Evolutionary conservation across 2,329 filamentous ascomycete species (phyloP), one percentile per base, ranked within the genome.

Genomic region (Calonectria honghensis): DNA sequence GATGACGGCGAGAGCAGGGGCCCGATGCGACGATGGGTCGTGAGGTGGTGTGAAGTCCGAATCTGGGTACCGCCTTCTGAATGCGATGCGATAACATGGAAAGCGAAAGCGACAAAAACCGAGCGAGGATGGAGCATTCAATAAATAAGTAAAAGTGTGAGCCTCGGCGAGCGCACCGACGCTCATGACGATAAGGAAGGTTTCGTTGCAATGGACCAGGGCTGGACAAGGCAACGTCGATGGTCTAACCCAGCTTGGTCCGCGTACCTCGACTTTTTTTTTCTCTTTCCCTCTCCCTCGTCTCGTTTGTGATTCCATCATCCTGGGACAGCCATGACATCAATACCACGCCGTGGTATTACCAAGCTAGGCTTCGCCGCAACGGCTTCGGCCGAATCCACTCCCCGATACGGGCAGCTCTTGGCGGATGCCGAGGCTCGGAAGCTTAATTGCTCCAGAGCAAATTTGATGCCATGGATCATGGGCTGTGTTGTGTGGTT

Each of bases 81-180:
- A 48, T 51, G 1, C 37, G 29, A 16, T 51, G 70, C n/a, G 35
- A 31, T n/a, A 35, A 35, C 29, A 59, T 66, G 14, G 66, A 61
- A 37, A 69, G 57, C 13, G 51, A 50, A 52, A 41, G 16, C 27
- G 27, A 29, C 9, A 45, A 16, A 13, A 50, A 11, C 1, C 6
- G 5, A 52, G 41, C 50, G 67, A 67, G 67, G 67, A 35, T 10
- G 16, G 59, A 66, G 51, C 27, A 54, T 54, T 73, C 67, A 73
- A 63, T 27, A 41, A 41, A 41, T 11, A 27, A 70, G 41, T 41
- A 70, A 24, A 70, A 70, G 16, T 16, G 32, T 10, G 13, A 61
- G 50, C n/a, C 72, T 73, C 72, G 72, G 66, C 66, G 67, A 67
- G 51, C 32, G 61, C 67, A 65, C 67, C 72, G 72, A 70, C 51